Evolutionary conservation across 345 rosid genomes (phyloP).

Genomic region (Eucalyptus marginata): DNA sequence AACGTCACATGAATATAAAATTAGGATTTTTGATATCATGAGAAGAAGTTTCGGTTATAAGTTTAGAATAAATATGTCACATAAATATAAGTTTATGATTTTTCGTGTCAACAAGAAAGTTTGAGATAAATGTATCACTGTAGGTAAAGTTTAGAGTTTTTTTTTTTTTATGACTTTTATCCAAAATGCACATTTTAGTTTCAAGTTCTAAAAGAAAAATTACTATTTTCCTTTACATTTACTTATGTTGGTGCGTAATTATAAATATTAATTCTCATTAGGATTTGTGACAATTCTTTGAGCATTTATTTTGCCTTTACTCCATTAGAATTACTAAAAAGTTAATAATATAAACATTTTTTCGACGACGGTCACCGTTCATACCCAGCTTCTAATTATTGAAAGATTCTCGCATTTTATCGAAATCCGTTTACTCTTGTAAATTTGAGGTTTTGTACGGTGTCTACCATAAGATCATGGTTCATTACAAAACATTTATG

Average conservation of each 20-base stretch:
- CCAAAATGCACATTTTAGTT: not conserved
- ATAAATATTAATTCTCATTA: not conserved
- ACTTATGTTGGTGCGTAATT: not conserved
- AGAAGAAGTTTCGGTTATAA: fast-evolving
- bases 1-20: fast-evolving
- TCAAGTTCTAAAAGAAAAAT: fast-evolving
- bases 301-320: not conserved
- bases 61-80: fast-evolving
- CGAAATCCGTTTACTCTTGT: not conserved
- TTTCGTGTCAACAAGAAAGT: fast-evolving
- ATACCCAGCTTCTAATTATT: not conserved
- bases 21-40: fast-evolving
- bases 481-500: not conserved
- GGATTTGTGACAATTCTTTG: not conserved
- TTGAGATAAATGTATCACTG: no score
- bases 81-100: no score
- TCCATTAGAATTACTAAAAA: not conserved
- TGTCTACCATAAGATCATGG: not conserved
- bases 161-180: no score
- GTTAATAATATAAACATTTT: no score
- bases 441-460: not conserved
- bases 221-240: not conserved
- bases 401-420: not conserved
- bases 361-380: fast-evolving
- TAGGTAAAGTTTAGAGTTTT: no score